Evolutionary conservation across 225 moss, liverwort and hornwort species (phyloP), one percentile per base, ranked within the genome.

Genomic region (Sphagnum contortum): DNA sequence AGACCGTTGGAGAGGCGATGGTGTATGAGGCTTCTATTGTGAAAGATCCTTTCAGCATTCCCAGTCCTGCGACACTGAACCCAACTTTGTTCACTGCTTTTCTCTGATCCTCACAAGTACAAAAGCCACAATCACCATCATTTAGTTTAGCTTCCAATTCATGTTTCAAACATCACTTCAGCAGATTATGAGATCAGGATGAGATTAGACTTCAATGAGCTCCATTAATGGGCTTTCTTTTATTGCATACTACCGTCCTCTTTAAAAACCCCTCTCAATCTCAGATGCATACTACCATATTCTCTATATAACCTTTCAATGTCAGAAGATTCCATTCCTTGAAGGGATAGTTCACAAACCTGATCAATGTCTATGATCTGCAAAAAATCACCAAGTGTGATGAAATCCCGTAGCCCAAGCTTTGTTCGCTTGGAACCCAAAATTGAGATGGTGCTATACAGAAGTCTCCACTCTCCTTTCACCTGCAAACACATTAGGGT

Each of bases 381-480:
- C 68, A 90, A 76, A 61, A 94, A 88, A 68, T 94, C 94, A 11
- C 84, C 88, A 9, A 94, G 79, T 9, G 69, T 70, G 67, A 94
- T 80, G 57, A 94, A 90, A 61, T 91, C 94, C 59, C 94, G 79
- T 8, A 94, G 76, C 57, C 94, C 94, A 44, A 94, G 79, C 72
- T 90, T 94, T 50, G 94, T 94, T 76, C 94, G 73, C 78, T 87
- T 94, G 11, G 87, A 84, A 48, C 94, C 94, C 50, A 88, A 67
- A 65, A 94, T 88, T 10, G 87, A 79, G 64, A 94, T 88, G 55
- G 90, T 94, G 71, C 90, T 94, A 58, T 94, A 94, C 65, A 94
- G 81, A 55, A 94, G 81, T 74, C 76, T 88, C 94, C 94, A 94
- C 68, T 88, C 84, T 59, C 94, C 94, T 68, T 88, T 71, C 45